Percentiles rank a stretch among this genome's conserved stretches.
Conservation (phyloP, 2,329 filamentous ascomycete genomes). For the Colletotrichum plurivorum region DNA sequence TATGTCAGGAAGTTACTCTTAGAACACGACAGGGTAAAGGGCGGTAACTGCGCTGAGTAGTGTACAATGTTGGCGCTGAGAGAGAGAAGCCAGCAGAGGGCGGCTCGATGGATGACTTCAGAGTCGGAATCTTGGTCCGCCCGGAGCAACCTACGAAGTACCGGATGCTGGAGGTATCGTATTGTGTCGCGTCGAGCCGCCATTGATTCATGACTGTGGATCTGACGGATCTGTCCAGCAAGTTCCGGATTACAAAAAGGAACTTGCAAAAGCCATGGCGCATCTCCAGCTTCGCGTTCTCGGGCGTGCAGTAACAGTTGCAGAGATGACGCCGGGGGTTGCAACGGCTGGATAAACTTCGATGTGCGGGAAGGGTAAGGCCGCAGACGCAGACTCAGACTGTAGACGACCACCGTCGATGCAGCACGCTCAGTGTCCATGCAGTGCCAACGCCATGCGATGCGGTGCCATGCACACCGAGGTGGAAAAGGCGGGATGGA, state of each 20-base stretch:
- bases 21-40: not conserved
- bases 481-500: too few relatives aligned
- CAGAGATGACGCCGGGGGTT: not conserved
- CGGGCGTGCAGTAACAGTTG: not conserved
- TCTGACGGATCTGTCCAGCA: not conserved
- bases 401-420: too few relatives aligned
- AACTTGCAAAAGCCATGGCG: not conserved
- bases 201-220: slow-evolving; percentile 3
- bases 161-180: not conserved
- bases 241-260: not conserved
- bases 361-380: not conserved
- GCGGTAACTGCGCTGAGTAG: not conserved
- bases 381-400: not conserved
- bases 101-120: not conserved
- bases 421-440: too few relatives aligned
- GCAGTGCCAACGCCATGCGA: too few relatives aligned
- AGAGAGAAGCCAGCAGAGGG: not conserved
- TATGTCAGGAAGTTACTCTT: slow-evolving; percentile 24
- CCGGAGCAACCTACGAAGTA: not conserved
- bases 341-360: slow-evolving; percentile 10
- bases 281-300: not conserved
- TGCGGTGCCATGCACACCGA: too few relatives aligned
- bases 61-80: not conserved
- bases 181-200: not conserved
- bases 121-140: slow-evolving; percentile 4